These are phyloP conservation scores for Phlyctochytrium arcticum DNA, from an alignment of 192 early-diverging fungal species.

Conservation along the genomic window DNA sequence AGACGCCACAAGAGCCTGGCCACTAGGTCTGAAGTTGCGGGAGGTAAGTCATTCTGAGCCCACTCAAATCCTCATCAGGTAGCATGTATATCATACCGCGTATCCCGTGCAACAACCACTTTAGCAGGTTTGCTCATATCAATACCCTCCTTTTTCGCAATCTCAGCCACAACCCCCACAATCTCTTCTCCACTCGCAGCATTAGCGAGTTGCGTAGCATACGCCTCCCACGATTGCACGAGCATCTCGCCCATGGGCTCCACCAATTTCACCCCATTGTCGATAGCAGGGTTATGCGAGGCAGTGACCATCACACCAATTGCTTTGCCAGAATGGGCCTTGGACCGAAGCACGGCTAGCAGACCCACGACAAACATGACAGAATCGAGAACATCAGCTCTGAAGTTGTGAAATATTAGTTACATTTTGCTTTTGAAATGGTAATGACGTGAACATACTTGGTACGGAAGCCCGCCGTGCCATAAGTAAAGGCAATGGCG, in stretches of 20 bases:
- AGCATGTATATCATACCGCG: too few species aligned
- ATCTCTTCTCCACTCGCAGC: slow-evolving; percentile 63
- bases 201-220: slow-evolving; percentile 89
- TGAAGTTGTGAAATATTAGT: slow-evolving; percentile 13
- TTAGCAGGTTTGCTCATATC: slow-evolving; percentile 59
- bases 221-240: slow-evolving; percentile 88
- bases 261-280: slow-evolving; percentile 98
- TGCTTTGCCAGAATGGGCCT: slow-evolving; percentile 71
- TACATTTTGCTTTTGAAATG: neutral
- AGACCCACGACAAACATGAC: slow-evolving; percentile 92
- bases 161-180: slow-evolving; percentile 52
- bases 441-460: slow-evolving; percentile 37
- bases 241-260: slow-evolving; percentile 99
- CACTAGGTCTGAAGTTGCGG: slow-evolving; percentile 89
- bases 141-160: slow-evolving; percentile 66
- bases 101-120: slow-evolving; percentile 89
- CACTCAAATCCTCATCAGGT: too few species aligned
- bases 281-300: slow-evolving; percentile 93
- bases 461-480: slow-evolving; percentile 97
- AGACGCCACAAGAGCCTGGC: slow-evolving; percentile 71
- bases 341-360: slow-evolving; percentile 86
- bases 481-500: slow-evolving; percentile 68
- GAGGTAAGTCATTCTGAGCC: too few species aligned
- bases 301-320: slow-evolving; percentile 99
- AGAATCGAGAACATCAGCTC: slow-evolving; percentile 83